phyloP scores from a whole-genome alignment of 148 eudicot species.

The Vaccinium myrtillus region DNA sequence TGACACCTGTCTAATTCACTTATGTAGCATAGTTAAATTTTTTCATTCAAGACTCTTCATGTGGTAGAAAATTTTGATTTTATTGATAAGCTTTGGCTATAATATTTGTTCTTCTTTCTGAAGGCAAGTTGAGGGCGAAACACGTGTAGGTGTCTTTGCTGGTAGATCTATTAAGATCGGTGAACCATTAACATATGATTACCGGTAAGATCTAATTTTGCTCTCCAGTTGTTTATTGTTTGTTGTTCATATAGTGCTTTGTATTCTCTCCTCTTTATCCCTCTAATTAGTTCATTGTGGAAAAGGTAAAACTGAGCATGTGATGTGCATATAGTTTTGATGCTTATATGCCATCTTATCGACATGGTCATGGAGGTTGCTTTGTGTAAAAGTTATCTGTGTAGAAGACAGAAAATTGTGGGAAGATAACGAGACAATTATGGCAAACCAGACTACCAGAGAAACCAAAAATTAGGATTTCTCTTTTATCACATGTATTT shows the following conservation, averaged over 20 bases:
- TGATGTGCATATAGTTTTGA: neutral
- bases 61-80: neutral
- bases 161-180: conserved; percentile 63
- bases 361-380: neutral
- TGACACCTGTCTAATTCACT: neutral
- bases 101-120: conserved; percentile 18
- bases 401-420: neutral
- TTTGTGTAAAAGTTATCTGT: neutral
- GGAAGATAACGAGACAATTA: neutral
- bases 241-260: neutral
- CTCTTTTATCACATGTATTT: neutral
- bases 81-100: neutral
- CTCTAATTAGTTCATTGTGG: neutral
- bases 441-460: neutral
- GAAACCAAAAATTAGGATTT: neutral
- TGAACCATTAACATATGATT: conserved; percentile 90
- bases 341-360: neutral
- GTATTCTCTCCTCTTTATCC: neutral
- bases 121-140: conserved; percentile 96
- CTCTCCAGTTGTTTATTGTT: neutral
- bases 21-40: neutral
- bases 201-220: conserved; percentile 49
- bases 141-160: conserved; percentile 91
- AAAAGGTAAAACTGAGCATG: neutral
- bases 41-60: neutral